Percentiles rank a stretch among this genome's conserved stretches.
Evolutionary conservation across 257 asterid species (phyloP).

Genomic region (Salvia rosmarinus): DNA sequence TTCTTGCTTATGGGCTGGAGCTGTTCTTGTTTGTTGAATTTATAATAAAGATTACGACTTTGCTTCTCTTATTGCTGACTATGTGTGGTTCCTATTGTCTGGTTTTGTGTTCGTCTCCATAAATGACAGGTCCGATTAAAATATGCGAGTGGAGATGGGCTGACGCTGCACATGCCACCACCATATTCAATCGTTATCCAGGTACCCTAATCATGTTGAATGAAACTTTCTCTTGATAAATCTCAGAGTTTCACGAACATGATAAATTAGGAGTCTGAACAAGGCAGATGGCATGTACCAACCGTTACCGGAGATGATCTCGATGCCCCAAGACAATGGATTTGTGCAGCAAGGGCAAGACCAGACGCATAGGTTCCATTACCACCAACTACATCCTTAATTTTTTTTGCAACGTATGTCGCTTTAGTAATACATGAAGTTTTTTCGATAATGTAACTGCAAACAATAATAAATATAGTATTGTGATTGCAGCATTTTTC

Average conservation of each 20-base stretch:
- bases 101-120: too few species aligned
- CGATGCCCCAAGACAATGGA: constrained; percentile 80
- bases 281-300: constrained; percentile 83
- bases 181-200: constrained; percentile 85
- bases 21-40: neutral
- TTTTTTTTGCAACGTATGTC: too few species aligned
- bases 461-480: too few species aligned
- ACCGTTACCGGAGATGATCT: constrained; percentile 79
- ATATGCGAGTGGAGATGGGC: constrained; percentile 42
- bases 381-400: too few species aligned
- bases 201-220: constrained; percentile 41
- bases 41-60: too few species aligned
- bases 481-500: too few species aligned
- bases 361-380: constrained; percentile 19
- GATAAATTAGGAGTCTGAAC: constrained; percentile 76
- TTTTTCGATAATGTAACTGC: too few species aligned
- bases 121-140: constrained; percentile 60
- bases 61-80: neutral
- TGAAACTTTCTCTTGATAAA: constrained; percentile 2
- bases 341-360: constrained; percentile 68
- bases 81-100: neutral
- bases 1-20: neutral
- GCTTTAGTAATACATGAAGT: too few species aligned
- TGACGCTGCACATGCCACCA: constrained; percentile 79
- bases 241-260: too few species aligned